Evolutionary conservation across 306 rosid species (phyloP).

Genomic region (Clitoria ternatea): DNA sequence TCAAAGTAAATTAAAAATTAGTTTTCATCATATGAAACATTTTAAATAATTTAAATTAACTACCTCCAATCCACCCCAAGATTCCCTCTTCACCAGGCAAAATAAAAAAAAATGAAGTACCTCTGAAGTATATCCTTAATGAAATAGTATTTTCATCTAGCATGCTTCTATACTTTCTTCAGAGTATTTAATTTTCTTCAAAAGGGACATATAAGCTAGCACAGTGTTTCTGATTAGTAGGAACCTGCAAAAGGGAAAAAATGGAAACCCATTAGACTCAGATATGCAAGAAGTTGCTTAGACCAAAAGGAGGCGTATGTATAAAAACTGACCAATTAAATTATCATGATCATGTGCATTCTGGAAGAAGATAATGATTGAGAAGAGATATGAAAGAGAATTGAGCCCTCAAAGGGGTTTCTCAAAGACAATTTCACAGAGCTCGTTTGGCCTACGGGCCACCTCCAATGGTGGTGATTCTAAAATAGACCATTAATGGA

Average conservation of each 20-base stretch:
- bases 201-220: neutral
- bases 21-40: too few relatives aligned
- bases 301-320: neutral
- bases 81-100: neutral
- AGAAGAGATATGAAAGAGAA: neutral
- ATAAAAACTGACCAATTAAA: neutral
- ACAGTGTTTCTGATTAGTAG: neutral
- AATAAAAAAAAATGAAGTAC: neutral
- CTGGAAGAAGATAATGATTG: neutral
- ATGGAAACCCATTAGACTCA: slow-evolving; percentile 1
- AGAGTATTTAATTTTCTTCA: neutral
- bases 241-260: slow-evolving; percentile 19
- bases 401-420: slow-evolving; percentile 34
- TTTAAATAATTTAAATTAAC: neutral
- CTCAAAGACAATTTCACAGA: slow-evolving; percentile 54
- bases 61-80: neutral
- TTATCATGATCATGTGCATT: neutral
- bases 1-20: neutral
- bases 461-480: slow-evolving; percentile 37
- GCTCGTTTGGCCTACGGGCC: slow-evolving; percentile 57
- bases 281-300: neutral
- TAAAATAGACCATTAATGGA: slow-evolving; percentile 14
- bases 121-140: neutral
- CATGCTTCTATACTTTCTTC: neutral
- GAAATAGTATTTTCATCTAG: neutral